Base-by-base conservation (phyloP, 306 rosid species). In the Cucurbita ficifolia region DNA sequence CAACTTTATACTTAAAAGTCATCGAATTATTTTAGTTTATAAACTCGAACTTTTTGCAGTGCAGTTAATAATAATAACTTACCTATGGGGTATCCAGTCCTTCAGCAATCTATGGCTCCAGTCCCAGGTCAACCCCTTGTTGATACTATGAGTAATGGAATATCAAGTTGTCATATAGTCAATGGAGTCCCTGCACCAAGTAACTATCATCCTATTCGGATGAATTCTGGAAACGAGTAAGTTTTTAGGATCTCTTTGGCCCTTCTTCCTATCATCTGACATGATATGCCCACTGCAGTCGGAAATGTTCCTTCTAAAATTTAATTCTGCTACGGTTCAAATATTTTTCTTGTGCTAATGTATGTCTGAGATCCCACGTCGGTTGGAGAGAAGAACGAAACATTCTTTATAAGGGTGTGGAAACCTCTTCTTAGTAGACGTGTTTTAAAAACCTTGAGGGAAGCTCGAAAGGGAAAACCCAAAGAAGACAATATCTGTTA, bases 21-120 rank as follows among this genome's bases (percentile, higher is more conserved):
- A 13, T 67, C 22, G 39, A 45, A 45, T 43, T 67, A 67, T 39
- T 67, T 64, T 67, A 67, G 54, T 67, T 67, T 22, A 67, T 83
- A 74, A 87, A 80, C 75, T 82, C 77, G 80, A 64, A 87, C 75
- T 83, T 72, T 89, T 86, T 73, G 88, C 90, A 86, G 96, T 85
- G 95, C 97, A 92, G 97, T 89, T 80, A 92, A 89, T 83, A 92
- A 87, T 79, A 92, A 89, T 84, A 92, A 85, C 85, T 85, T 92
- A 70, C 95, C 97, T 19, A 92, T 89, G 89, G 95, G 97, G 79
- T 89, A 92, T 75, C 97, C 97, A 3, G 85, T 92, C 54, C 86
- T 89, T 72, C 97, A 87, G 79, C 92, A 88, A 64, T 88, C 87
- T 80, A 77, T 87, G 29, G 81, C 86, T 77, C 79, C 87, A 38